These are phyloP conservation scores for Debaryomyces sp. DNA, from an alignment of 1,139 yeast genomes.

Conservation along the genomic window DNA sequence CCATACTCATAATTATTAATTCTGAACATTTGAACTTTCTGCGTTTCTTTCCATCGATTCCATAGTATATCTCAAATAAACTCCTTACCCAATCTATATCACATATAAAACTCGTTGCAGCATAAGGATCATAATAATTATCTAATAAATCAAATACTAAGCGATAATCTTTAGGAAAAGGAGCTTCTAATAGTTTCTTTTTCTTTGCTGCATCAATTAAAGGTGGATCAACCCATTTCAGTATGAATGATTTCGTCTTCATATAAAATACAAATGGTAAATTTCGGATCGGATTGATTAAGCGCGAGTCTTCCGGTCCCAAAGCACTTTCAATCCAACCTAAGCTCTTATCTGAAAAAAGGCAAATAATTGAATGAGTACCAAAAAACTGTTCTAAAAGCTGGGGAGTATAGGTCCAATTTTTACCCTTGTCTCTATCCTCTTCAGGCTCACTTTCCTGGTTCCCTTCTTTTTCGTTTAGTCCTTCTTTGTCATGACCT, in stretches of 20 bases:
- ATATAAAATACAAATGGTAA: conserved; percentile 31
- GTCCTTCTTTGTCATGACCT: not conserved
- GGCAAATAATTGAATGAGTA: conserved; percentile 41
- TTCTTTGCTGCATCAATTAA: conserved; percentile 24
- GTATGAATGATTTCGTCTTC: conserved; percentile 22
- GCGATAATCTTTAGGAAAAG: conserved; percentile 30
- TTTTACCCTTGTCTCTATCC: not conserved
- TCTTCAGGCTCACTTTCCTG: not conserved
- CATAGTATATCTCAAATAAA: conserved; percentile 26
- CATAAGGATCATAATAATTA: conserved; percentile 17
- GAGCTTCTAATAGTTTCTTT: conserved; percentile 24
- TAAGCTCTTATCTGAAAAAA: conserved; percentile 39
- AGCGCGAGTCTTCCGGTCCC: conserved; percentile 23
- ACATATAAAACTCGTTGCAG: conserved; percentile 18
- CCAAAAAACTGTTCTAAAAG: conserved; percentile 30
- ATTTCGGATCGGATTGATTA: conserved; percentile 32
- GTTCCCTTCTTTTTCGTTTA: not conserved
- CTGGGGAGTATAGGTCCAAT: not conserved
- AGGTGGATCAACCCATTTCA: conserved; percentile 41
- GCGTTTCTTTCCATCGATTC: conserved; percentile 1
- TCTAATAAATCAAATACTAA: conserved; percentile 27
- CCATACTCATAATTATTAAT: conserved; percentile 35
- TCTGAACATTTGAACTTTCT: conserved; percentile 29
- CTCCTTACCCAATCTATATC: conserved; percentile 19
- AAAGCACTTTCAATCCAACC: conserved; percentile 35